phyloP scores from a whole-genome alignment of 768 basidiomycete genomes.

The Suillus subaureus region DNA sequence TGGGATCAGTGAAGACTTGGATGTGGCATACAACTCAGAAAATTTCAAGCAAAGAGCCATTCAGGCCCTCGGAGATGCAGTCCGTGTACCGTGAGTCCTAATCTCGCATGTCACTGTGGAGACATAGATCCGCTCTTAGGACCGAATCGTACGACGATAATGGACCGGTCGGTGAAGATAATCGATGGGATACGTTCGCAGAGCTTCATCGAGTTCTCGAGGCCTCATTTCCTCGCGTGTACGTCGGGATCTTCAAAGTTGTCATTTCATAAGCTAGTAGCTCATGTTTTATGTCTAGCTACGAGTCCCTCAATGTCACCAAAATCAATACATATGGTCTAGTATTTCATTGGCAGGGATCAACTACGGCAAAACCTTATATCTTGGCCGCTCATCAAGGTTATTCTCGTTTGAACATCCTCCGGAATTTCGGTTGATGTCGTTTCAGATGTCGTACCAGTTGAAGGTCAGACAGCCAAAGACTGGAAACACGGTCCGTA shows the following conservation, averaged over 20 bases:
- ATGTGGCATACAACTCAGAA: constrained; percentile 29
- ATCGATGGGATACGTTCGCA: constrained; percentile 26
- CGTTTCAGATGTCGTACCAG: constrained; percentile 63
- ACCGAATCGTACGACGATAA: constrained; percentile 50
- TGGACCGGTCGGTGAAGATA: constrained; percentile 45
- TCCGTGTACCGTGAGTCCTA: constrained; percentile 38
- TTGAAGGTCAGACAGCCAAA: constrained; percentile 50
- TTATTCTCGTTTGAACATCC: not conserved
- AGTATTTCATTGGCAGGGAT: constrained; percentile 57
- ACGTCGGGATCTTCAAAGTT: constrained; percentile 15
- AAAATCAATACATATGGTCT: constrained; percentile 63
- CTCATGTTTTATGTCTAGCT: constrained; percentile 31
- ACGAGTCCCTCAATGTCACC: constrained; percentile 49
- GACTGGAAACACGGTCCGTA: constrained; percentile 63
- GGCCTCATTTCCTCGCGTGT: constrained; percentile 63
- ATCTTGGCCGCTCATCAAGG: constrained; percentile 56
- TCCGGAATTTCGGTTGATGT: not conserved
- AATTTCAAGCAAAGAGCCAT: constrained; percentile 34
- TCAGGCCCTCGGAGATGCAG: constrained; percentile 36
- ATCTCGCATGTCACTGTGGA: not conserved
- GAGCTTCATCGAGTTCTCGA: constrained; percentile 17
- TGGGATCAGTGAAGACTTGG: constrained; percentile 30
- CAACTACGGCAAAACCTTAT: constrained; percentile 51
- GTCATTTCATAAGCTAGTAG: no score
- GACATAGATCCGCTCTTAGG: constrained; percentile 24